Evolutionary conservation across 768 basidiomycete genomes (phyloP).

Genomic region (Kwoniella europaea): DNA sequence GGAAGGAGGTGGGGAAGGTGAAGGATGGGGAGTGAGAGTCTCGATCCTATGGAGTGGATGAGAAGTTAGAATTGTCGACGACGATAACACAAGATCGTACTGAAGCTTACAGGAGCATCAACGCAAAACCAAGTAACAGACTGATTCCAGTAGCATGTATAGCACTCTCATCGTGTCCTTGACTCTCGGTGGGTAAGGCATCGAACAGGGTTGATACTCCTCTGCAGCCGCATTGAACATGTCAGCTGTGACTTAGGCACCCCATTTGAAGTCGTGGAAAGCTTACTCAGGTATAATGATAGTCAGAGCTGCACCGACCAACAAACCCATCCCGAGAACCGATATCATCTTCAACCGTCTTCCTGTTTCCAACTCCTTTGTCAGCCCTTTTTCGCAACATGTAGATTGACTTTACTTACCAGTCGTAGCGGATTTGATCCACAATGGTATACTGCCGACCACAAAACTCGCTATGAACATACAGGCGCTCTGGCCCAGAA

Average conservation of each 20-base stretch:
- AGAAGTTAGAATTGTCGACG: slow-evolving; percentile 29
- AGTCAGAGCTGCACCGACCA: slow-evolving; percentile 86
- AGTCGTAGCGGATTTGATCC: slow-evolving; percentile 62
- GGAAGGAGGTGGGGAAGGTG: slow-evolving; percentile 37
- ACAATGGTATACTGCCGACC: slow-evolving; percentile 76
- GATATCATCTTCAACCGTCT: slow-evolving; percentile 63
- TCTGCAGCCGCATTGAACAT: slow-evolving; percentile 19
- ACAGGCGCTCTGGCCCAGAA: slow-evolving; percentile 55
- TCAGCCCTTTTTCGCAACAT: slow-evolving; percentile 61
- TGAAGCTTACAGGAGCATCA: slow-evolving; percentile 56
- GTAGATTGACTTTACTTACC: slow-evolving; percentile 51
- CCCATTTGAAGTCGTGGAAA: slow-evolving; percentile 18
- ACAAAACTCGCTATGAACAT: slow-evolving; percentile 63
- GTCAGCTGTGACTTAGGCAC: slow-evolving; percentile 1
- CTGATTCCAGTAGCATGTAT: slow-evolving; percentile 53
- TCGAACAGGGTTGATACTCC: slow-evolving; percentile 53
- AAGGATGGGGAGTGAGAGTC: slow-evolving; percentile 54
- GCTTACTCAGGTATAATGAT: slow-evolving; percentile 92
- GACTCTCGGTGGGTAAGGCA: slow-evolving; percentile 35
- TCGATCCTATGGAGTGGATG: slow-evolving; percentile 33
- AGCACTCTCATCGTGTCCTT: slow-evolving; percentile 36
- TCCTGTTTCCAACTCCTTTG: slow-evolving; percentile 44
- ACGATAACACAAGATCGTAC: slow-evolving; percentile 34
- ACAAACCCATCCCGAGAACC: slow-evolving; percentile 76
- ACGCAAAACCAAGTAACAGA: slow-evolving; percentile 55